Evolutionary conservation across 441 rosid genomes (phyloP), one percentile per base, ranked within the genome.

Genomic region (Gossypium aridum): DNA sequence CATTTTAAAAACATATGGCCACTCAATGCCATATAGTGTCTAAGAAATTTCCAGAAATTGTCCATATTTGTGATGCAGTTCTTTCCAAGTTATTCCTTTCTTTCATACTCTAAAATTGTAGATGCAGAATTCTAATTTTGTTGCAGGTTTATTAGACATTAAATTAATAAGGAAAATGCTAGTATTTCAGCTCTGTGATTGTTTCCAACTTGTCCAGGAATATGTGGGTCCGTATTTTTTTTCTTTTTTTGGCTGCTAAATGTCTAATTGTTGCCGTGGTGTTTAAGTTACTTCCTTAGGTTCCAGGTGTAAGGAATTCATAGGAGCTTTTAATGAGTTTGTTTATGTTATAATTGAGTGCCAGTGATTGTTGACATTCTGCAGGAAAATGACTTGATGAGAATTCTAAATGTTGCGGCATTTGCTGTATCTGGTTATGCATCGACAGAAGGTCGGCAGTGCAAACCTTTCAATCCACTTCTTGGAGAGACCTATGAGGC

Each of bases 361-460:
- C 60, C 62, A 22, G 59, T 60, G 61, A 51, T 71, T 76, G 54
- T 81, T 82, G 66, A 53, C 79, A 64, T 79, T 70, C 61, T 85
- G 87, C 92, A 94, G 99, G 96, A 90, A 19, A 82, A 91, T 77
- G 94, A 94, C 78, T 88, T 94, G 86, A 94, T 91, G 99, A 91
- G 97, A 83, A 87, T 94, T 82, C 83, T 94, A 76, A 87, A 92
- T 77, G 82, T 92, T 70, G 99, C 97, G 70, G 99, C 99, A 7
- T 94, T 92, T 88, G 99, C 98, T 82, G 96, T 94, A 72, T 94
- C 99, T 78, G 96, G 98, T 69, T 94, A 94, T 83, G 92, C 99
- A 64, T 94, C 97, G 70, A 92, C 99, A n/a, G 97, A 94, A 87
- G 99, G 98, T 55, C 86, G 99, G 76, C 98, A 94, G 77, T 94